A percentile compares a stretch with the other conserved stretches of the same genome.
Conservation (phyloP, 148 eudicot species). For the Selenicereus undatus region DNA sequence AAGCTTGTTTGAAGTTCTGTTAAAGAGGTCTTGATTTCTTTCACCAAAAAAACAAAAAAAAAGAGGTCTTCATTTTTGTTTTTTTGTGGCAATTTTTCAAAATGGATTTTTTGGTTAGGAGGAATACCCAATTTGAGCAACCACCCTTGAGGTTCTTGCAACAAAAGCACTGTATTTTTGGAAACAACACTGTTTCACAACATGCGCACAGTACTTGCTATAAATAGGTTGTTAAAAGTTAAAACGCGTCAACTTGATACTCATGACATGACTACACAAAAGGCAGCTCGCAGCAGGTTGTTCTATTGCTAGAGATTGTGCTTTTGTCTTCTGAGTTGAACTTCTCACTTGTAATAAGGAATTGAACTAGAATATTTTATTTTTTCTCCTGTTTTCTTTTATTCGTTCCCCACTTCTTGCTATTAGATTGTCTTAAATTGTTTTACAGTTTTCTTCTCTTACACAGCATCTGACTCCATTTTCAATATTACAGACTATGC, state of each 20-base stretch:
- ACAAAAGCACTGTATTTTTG: background rate
- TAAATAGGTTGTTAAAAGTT: background rate
- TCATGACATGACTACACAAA: background rate
- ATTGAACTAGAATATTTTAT: background rate
- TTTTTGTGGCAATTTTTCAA: background rate
- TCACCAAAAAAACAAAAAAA: no score
- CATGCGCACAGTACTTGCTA: background rate
- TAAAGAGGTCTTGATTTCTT: no score
- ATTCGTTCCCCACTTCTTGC: no score
- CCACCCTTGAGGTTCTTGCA: background rate
- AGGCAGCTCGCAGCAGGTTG: background rate
- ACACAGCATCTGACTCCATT: conserved; percentile 5
- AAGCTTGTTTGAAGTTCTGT: background rate
- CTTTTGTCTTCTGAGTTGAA: background rate
- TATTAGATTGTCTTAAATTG: background rate
- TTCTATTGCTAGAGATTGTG: background rate
- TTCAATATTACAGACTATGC: conserved; percentile 74
- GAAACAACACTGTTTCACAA: background rate
- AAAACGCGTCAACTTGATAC: background rate
- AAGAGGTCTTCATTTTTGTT: no score
- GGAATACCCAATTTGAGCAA: background rate
- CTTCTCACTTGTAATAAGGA: background rate
- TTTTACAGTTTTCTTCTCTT: background rate
- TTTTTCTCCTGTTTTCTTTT: background rate
- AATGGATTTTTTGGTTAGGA: background rate